Base-by-base conservation (phyloP, 1,139 yeast species). In the Taiozyma sp. region DNA sequence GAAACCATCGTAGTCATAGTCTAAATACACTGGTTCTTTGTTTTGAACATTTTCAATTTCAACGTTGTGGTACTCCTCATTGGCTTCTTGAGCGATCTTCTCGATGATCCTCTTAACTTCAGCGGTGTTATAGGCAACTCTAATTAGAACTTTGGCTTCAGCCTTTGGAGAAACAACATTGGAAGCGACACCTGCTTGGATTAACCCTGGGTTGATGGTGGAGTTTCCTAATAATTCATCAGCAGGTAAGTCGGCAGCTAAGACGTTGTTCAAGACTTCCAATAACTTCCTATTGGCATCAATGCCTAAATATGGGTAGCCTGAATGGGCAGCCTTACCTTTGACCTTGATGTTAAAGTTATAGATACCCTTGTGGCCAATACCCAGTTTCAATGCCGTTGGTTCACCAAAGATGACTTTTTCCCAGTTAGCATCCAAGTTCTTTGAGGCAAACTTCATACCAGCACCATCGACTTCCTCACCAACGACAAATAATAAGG, bases 321-420 rank as follows among this genome's bases (percentile, higher is more conserved):
- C 90, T 6, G 86, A 80, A 62, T 85, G 92, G 4, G 83, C 70
- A 4, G 89, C 81, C 53, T 74, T 73, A 13, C 92, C 92, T 9
- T 67, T 61, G 27, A 79, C 82, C 32, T 65, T 58, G 41, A 83
- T 59, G 34, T 71, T 63, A 53, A 80, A 68, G 57, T 68, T 51
- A 58, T 72, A 71, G 55, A 71, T 64, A 61, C 92, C 85, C 63
- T 85, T 85, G 61, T 85, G 92, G 10, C 91, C 91, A 8, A 79
- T 79, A 3, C 87, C 89, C 27, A 85, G 71, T 60, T 81, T 83
- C 63, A 78, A 70, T 57, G 84, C 90, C 0, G 92, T 84, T 22
- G 92, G 91, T 62, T 85, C 92, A 14, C 91, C 91, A 65, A 84
- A 84, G 45, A 85, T 76, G 27, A 79, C 90, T 5, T 77, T 61